Evolutionary conservation across 1,139 yeast species (phyloP), one percentile per base, ranked within the genome.

Genomic region (Geotrichum siamense): DNA sequence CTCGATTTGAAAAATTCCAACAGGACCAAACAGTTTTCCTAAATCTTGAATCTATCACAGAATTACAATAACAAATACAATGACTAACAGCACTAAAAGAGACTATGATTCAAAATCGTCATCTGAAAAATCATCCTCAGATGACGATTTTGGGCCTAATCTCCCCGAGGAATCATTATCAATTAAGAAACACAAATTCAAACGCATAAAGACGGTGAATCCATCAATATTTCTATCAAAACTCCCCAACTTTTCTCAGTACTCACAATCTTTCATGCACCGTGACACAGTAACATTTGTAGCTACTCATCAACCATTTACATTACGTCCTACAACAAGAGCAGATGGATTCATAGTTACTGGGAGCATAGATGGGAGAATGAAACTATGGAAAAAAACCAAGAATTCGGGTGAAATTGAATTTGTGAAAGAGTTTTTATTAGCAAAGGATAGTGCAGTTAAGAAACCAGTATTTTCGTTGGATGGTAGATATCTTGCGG

Each of bases 381-480:
- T 72, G 38, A 70, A 68, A 51, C 67, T 71, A 52, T 71, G 75
- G 75, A 58, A 54, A 49, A 36, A 54, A 26, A 32, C 45, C 21
- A 48, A 42, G 10, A 41, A 48, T 1, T 17, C 40, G 10, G 60
- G 60, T 1, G 60, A 58, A 27, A 51, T 71, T 27, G 68, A 63
- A 43, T 61, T 68, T 47, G 61, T 70, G 29, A 68, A 65, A 50
- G 68, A 67, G 49, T 70, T 53, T 50, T 47, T 51, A 28, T 37
- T 38, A 10, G 31, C 46, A 3, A 27, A 41, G 6, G 63, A 62
- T 1, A 51, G 54, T 3, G 55, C 59, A 3, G 50, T 59, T 2
- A 45, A 48, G 10, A 52, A 52, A 15, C 49, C 55, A 2, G 49
- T 40, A 3, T 54, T 62, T 38, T 53, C 57, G 22, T 47, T 44